phyloP scores from a whole-genome alignment of 768 basidiomycete genomes.

The Tricholoma sp. region DNA sequence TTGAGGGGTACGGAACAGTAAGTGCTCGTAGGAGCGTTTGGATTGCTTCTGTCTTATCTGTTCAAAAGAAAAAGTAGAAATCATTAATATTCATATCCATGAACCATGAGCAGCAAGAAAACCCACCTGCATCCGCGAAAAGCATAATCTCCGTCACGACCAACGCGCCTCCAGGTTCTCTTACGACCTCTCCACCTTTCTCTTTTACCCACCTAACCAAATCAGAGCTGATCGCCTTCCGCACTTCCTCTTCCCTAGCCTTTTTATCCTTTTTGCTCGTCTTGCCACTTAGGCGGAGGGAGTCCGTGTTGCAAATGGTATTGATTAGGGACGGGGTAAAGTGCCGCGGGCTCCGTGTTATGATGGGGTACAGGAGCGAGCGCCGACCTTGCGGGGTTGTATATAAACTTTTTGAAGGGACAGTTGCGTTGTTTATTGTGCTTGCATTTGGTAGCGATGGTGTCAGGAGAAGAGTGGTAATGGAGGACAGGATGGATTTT shows the following conservation, averaged over 20 bases:
- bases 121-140: slow-evolving; percentile 76
- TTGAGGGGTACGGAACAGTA: slow-evolving; percentile 48
- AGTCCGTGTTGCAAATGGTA: slow-evolving; percentile 70
- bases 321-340: slow-evolving; percentile 81
- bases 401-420: slow-evolving; percentile 44
- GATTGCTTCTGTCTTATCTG: slow-evolving; percentile 69
- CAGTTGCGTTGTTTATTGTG: not conserved
- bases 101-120: not conserved
- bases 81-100: not conserved
- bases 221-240: slow-evolving; percentile 66
- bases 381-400: slow-evolving; percentile 71
- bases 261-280: slow-evolving; percentile 82
- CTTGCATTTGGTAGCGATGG: not conserved
- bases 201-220: slow-evolving; percentile 68
- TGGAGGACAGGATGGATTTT: slow-evolving; percentile 73
- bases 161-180: slow-evolving; percentile 78
- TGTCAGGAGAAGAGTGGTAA: slow-evolving; percentile 30
- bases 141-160: slow-evolving; percentile 81
- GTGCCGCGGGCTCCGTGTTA: slow-evolving; percentile 79
- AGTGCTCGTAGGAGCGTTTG: slow-evolving; percentile 58
- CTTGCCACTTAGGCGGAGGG: slow-evolving; percentile 38
- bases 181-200: slow-evolving; percentile 54
- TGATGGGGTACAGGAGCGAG: slow-evolving; percentile 75
- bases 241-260: slow-evolving; percentile 64
- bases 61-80: not conserved